Percentiles rank a stretch among this genome's conserved stretches.
Evolutionary conservation across 139 green algal species (phyloP).

Genomic region (Coelastrella sp.): DNA sequence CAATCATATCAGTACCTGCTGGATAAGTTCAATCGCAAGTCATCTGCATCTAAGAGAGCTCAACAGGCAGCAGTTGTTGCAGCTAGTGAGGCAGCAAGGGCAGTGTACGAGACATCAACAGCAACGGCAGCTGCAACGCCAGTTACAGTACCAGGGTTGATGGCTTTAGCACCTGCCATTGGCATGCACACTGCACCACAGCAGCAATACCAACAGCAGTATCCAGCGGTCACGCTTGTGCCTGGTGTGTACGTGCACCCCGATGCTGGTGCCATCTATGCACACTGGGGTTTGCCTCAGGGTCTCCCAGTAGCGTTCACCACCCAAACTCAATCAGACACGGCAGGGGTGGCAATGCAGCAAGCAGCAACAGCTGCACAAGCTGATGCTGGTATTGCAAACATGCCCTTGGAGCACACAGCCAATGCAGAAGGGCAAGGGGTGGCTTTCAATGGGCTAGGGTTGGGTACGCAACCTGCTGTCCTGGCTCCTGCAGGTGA

Average conservation of each 20-base stretch:
- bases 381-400: no score
- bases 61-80: neutral
- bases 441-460: no score
- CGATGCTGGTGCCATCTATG: neutral
- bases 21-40: slow-evolving; percentile 33
- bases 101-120: neutral
- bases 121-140: slow-evolving; percentile 27
- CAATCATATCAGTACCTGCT: slow-evolving; percentile 42
- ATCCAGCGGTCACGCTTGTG: neutral
- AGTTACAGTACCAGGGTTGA: slow-evolving; percentile 10
- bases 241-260: neutral
- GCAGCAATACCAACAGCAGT: slow-evolving; percentile 1
- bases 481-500: no score
- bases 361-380: no score
- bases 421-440: no score
- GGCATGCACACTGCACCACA: neutral
- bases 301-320: neutral
- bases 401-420: no score
- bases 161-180: neutral
- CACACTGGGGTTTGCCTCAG: neutral
- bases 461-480: no score
- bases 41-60: slow-evolving; percentile 28
- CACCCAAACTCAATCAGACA: no score
- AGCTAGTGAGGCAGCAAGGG: slow-evolving; percentile 1
- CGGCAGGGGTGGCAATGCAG: no score